phyloP scores from a whole-genome alignment of 2,329 filamentous ascomycete species.

The Paraconiothyrium brasiliense region DNA sequence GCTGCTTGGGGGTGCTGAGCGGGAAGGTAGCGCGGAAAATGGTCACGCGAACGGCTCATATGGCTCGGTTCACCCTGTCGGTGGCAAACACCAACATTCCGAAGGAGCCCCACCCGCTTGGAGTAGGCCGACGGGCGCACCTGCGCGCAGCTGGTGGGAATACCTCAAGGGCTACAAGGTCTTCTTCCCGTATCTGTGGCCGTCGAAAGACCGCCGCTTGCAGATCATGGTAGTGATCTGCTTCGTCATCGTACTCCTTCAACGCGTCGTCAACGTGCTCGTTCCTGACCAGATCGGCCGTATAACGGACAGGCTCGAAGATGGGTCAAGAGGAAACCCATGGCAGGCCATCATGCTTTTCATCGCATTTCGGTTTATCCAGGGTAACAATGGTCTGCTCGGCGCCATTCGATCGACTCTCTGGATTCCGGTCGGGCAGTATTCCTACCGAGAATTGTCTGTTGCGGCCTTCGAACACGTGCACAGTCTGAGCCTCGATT shows the following conservation, averaged over 20 bases:
- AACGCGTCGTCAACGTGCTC: conserved; percentile 84
- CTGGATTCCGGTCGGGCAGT: conserved; percentile 97
- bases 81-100: conserved; percentile 56
- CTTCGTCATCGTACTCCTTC: conserved; percentile 79
- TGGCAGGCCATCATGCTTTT: conserved; percentile 80
- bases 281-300: conserved; percentile 83
- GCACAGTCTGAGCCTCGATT: conserved; percentile 92
- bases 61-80: conserved; percentile 56
- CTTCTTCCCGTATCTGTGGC: conserved; percentile 98
- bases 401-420: conserved; percentile 83
- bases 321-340: conserved; percentile 64
- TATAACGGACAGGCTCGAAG: conserved; percentile 79
- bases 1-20: conserved; percentile 63
- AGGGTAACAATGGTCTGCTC: conserved; percentile 87
- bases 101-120: conserved; percentile 78
- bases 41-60: conserved; percentile 64
- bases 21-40: conserved; percentile 56
- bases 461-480: conserved; percentile 98
- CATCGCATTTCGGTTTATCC: conserved; percentile 80
- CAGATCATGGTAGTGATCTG: conserved; percentile 84
- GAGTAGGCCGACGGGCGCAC: conserved; percentile 86
- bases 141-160: conserved; percentile 93
- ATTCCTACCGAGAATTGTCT: conserved; percentile 92
- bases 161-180: conserved; percentile 91
- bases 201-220: conserved; percentile 77